phyloP scores from a whole-genome alignment of 768 basidiomycete genomes.

The Antrodiella citrinella region DNA sequence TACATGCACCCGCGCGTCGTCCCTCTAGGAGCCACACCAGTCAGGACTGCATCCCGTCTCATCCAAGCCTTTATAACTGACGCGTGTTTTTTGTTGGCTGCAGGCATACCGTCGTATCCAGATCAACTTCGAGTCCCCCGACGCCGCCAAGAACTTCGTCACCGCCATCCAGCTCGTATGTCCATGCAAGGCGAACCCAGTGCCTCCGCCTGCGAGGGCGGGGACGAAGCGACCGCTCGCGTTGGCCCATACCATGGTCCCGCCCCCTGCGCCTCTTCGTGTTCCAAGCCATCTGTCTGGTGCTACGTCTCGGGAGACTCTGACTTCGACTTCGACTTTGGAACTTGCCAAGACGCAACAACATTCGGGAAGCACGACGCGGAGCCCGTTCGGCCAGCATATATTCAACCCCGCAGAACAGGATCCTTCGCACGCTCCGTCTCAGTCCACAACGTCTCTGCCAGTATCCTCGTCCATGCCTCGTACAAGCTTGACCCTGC shows the following conservation, averaged over 20 bases:
- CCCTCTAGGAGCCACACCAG: constrained; percentile 23
- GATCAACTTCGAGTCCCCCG: constrained; percentile 49
- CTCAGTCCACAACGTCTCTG: too few relatives aligned
- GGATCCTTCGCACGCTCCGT: too few relatives aligned
- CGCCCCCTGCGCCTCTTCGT: too few relatives aligned
- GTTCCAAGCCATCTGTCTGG: not conserved
- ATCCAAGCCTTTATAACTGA: constrained; percentile 2
- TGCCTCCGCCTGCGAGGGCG: constrained; percentile 11
- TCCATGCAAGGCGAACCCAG: constrained; percentile 60
- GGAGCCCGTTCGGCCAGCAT: not conserved
- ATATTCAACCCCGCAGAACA: not conserved
- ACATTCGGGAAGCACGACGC: too few relatives aligned
- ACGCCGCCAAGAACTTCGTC: constrained; percentile 49
- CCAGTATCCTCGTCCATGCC: too few relatives aligned
- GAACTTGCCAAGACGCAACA: too few relatives aligned
- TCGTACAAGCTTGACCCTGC: too few relatives aligned
- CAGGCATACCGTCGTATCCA: constrained; percentile 73
- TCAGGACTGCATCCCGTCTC: constrained; percentile 11
- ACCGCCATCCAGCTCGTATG: constrained; percentile 58
- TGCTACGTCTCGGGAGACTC: too few relatives aligned
- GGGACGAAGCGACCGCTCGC: constrained; percentile 6
- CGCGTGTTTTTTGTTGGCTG: too few relatives aligned
- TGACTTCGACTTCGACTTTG: too few relatives aligned
- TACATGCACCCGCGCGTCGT: constrained; percentile 48
- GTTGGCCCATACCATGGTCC: too few relatives aligned